Evolutionary conservation across 148 eudicot species (phyloP).

Genomic region (Hydrangea macrophylla): DNA sequence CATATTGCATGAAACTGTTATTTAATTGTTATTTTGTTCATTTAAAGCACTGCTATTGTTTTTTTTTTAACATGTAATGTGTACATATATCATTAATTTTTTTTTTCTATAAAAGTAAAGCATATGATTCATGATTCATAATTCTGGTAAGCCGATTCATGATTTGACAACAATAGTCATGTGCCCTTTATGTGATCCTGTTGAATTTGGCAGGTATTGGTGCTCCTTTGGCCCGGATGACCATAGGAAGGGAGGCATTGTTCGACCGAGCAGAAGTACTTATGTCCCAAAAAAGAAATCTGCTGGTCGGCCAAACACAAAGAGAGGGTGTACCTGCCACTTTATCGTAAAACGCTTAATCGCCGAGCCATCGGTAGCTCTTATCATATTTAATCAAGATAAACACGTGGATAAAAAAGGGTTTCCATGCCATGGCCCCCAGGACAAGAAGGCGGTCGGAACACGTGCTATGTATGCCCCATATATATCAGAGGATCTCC

Average conservation of each 20-base stretch:
- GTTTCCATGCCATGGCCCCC: slow-evolving; percentile 91
- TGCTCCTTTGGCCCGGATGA: slow-evolving; percentile 99
- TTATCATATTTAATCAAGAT: slow-evolving; percentile 79
- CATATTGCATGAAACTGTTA: no score
- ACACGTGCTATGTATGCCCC: slow-evolving; percentile 97
- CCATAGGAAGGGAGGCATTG: slow-evolving; percentile 77
- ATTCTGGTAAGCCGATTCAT: no score
- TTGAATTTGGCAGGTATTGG: slow-evolving; percentile 67
- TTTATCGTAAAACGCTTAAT: slow-evolving; percentile 88
- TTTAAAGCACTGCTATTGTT: no score
- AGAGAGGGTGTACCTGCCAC: slow-evolving; percentile 96
- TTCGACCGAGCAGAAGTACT: slow-evolving; percentile 85
- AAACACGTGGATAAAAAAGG: slow-evolving; percentile 84
- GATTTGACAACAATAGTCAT: no score
- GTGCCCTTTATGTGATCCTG: background rate
- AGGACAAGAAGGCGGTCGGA: slow-evolving; percentile 79
- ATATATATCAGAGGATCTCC: slow-evolving; percentile 90
- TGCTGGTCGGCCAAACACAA: slow-evolving; percentile 87
- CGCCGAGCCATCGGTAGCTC: slow-evolving; percentile 83
- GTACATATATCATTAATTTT: no score
- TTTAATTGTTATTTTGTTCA: no score
- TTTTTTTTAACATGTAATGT: no score
- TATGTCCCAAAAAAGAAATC: slow-evolving; percentile 67
- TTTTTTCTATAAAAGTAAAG: no score
- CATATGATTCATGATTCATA: no score